A percentile compares a stretch with the other conserved stretches of the same genome.
phyloP scores from a whole-genome alignment of 75 land plant species.

The Sequoiadendron giganteum region DNA sequence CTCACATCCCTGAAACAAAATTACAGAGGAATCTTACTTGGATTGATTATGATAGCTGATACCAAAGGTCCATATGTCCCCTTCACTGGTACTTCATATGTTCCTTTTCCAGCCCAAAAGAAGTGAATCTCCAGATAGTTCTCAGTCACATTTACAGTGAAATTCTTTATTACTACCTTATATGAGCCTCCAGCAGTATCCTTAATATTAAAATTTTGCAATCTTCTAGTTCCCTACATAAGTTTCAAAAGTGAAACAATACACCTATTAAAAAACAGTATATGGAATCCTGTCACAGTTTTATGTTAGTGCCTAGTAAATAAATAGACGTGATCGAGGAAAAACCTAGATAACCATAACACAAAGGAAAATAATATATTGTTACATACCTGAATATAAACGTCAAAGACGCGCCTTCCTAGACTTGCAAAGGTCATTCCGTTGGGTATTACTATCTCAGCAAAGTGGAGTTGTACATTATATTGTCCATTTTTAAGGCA shows the following conservation, averaged over 20 bases:
- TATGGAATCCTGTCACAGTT: not conserved
- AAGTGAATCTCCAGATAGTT: slow-evolving; percentile 63
- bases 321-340: not conserved
- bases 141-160: slow-evolving; percentile 32
- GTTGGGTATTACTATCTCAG: slow-evolving; percentile 45
- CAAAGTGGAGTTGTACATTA: slow-evolving; percentile 55
- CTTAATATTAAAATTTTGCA: slow-evolving; percentile 66
- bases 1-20: not conserved
- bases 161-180: slow-evolving; percentile 22
- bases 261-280: not conserved
- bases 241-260: not conserved
- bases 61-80: slow-evolving; percentile 77
- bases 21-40: slow-evolving; percentile 13
- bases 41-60: slow-evolving; percentile 64
- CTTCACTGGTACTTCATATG: slow-evolving; percentile 46
- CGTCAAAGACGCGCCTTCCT: slow-evolving; percentile 59
- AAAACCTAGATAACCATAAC: not conserved
- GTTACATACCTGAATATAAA: slow-evolving; percentile 46
- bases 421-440: slow-evolving; percentile 37
- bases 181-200: slow-evolving; percentile 39
- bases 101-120: slow-evolving; percentile 79
- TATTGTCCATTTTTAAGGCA: slow-evolving; percentile 54
- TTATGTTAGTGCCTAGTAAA: not conserved
- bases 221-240: slow-evolving; percentile 39
- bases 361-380: not conserved